Percentiles rank a stretch among this genome's conserved stretches.
phyloP scores from a whole-genome alignment of 2,329 filamentous ascomycete genomes.

The Nemania bipapillata region DNA sequence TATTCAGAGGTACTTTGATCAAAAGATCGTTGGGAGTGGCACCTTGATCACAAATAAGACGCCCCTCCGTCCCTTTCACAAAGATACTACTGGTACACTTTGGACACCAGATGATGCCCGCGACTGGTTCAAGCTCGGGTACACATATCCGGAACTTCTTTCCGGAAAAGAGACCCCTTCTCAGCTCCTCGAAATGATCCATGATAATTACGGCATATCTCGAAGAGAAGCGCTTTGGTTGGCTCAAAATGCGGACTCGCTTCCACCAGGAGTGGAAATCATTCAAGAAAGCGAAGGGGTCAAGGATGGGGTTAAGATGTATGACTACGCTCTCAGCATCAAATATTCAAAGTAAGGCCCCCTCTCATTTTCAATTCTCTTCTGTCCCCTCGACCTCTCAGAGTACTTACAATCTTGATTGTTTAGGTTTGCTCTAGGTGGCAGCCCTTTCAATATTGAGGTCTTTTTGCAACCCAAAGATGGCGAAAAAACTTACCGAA shows the following conservation, averaged over 20 bases:
- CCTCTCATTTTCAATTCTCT: background rate
- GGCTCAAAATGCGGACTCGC: conserved; percentile 11
- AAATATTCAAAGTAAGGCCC: conserved; percentile 36
- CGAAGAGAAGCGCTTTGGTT: conserved; percentile 30
- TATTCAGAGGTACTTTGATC: conserved; percentile 35
- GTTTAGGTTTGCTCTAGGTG: conserved; percentile 35
- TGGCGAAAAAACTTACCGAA: conserved; percentile 24
- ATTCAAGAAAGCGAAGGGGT: background rate
- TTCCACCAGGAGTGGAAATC: conserved; percentile 23
- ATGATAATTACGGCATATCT: conserved; percentile 32
- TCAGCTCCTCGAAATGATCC: conserved; percentile 31
- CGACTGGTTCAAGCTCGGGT: conserved; percentile 34
- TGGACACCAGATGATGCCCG: conserved; percentile 33
- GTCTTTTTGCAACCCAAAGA: conserved; percentile 33
- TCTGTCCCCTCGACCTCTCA: background rate
- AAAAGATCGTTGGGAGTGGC: conserved; percentile 37
- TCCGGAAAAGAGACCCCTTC: conserved; percentile 24
- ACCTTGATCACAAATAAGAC: conserved; percentile 36
- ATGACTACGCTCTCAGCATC: conserved; percentile 37
- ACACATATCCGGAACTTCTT: conserved; percentile 36
- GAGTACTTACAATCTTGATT: background rate
- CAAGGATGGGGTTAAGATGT: conserved; percentile 15
- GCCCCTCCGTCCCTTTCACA: conserved; percentile 34
- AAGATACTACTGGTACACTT: conserved; percentile 30
- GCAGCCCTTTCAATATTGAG: conserved; percentile 35